Conservation (phyloP, 305 asterid genomes). For the Rubia balearica region DNA sequence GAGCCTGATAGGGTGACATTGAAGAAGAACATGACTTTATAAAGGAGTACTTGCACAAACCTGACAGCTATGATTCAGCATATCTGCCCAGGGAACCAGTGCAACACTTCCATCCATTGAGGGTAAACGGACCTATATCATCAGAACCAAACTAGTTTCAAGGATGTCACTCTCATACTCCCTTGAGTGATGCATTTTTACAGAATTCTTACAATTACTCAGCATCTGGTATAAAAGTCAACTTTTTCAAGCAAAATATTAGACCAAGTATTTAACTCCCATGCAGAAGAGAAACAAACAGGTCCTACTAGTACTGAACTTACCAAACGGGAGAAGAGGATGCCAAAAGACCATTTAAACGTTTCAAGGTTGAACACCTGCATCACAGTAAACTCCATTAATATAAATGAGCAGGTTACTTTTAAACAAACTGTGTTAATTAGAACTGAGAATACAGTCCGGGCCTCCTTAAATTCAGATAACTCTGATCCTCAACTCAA, state of each 20-base stretch:
- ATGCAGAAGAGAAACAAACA: neutral
- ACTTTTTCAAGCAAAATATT: neutral
- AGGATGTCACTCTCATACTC: neutral
- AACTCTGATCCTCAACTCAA: neutral
- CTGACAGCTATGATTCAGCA: slow-evolving; percentile 89
- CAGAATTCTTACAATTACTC: too few species aligned
- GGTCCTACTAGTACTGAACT: slow-evolving; percentile 23
- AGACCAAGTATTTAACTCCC: neutral
- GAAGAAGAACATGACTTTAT: slow-evolving; percentile 9
- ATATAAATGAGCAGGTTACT: slow-evolving; percentile 1
- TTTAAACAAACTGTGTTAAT: neutral
- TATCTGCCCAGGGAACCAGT: slow-evolving; percentile 98
- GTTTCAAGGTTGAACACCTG: slow-evolving; percentile 85
- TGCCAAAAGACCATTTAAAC: slow-evolving; percentile 89
- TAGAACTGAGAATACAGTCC: neutral
- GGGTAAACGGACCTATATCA: slow-evolving; percentile 74
- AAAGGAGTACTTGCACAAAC: slow-evolving; percentile 29
- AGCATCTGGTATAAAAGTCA: neutral
- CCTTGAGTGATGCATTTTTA: neutral
- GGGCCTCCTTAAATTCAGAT: neutral
- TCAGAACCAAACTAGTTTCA: neutral
- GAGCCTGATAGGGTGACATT: slow-evolving; percentile 13
- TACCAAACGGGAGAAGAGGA: slow-evolving; percentile 95
- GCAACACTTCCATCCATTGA: slow-evolving; percentile 87
- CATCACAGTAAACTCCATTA: slow-evolving; percentile 22